Evolutionary conservation across 2,329 filamentous ascomycete genomes (phyloP), one percentile per base, ranked within the genome.

Genomic region (Thielaviopsis populi): DNA sequence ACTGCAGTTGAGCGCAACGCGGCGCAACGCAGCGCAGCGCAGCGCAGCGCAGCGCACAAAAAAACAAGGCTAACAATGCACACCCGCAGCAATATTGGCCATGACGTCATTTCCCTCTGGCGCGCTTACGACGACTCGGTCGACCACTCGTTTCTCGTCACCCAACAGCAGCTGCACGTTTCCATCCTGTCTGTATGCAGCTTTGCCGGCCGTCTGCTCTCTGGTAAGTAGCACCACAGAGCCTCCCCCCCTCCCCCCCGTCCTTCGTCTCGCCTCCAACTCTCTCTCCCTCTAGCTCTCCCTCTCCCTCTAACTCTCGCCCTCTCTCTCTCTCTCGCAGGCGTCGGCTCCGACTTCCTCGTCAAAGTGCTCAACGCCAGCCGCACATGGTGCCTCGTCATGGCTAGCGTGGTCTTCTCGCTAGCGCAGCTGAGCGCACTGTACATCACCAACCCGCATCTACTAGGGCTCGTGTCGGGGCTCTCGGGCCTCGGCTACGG

Each of bases 401-500:
- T 87, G 22, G 90, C 91, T 0, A 84, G 88, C 37, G 72, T 81
- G 41, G 82, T 96, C 68, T 97, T 97, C 75, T 83, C 85, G 46
- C 67, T 86, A 1, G 91, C 89, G 1, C 92, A 97, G 73, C 69
- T 94, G 10, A 85, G 82, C 63, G 92, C 89, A 7, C 79, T 92
- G 42, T 82, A 78, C 46, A 84, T 96, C 66, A 79, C 82, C 62
- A 88, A 94, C 71, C 94, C 94, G 0, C 80, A 90, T 69, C 77
- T 84, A 48, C 82, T 97, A 0, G 85, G 84, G 68, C 74, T 90
- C 33, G 85, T 97, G 19, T 96, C 91, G 0, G 83, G 85, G 0
- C 80, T 95, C 24, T 95, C 88, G 0, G 94, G 94, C 0, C 77
- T 97, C 0, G 91, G 85, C 1, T 99, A 99, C 72, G 94, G 94